Evolutionary conservation across 345 rosid genomes (phyloP).

Genomic region (Brassica incana): DNA sequence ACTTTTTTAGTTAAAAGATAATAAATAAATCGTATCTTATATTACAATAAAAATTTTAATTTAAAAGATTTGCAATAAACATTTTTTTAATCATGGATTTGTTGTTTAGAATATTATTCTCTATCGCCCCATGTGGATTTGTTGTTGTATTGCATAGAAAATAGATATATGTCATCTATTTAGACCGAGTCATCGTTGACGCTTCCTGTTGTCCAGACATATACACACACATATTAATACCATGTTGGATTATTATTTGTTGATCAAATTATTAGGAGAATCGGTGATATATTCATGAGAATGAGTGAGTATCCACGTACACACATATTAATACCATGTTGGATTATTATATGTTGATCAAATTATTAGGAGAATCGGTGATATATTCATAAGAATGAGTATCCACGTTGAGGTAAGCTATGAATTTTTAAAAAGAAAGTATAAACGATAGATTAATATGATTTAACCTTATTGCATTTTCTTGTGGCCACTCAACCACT

Average conservation of each 20-base stretch:
- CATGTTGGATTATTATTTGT: not conserved
- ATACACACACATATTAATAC: not conserved
- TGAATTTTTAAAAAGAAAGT: not conserved
- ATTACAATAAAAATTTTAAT: too few species aligned
- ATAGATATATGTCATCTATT: not conserved
- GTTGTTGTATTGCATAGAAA: not conserved
- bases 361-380: not conserved
- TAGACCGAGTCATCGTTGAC: slow-evolving; percentile 18
- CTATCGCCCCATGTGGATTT: slow-evolving; percentile 2
- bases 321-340: not conserved
- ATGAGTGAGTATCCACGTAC: not conserved
- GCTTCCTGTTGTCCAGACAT: slow-evolving; percentile 4
- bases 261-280: not conserved
- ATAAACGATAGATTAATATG: not conserved
- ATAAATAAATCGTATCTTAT: too few species aligned
- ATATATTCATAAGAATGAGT: not conserved
- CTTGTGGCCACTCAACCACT: not conserved
- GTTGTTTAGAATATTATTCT: not conserved
- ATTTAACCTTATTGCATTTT: not conserved
- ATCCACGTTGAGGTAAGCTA: not conserved
- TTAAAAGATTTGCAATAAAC: too few species aligned
- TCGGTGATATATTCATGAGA: not conserved
- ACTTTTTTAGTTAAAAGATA: too few species aligned
- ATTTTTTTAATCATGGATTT: not conserved
- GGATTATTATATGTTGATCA: not conserved